These are phyloP conservation scores for Diplodia scrobiculata DNA, from an alignment of 2,329 filamentous ascomycete species.

Conservation along the genomic window DNA sequence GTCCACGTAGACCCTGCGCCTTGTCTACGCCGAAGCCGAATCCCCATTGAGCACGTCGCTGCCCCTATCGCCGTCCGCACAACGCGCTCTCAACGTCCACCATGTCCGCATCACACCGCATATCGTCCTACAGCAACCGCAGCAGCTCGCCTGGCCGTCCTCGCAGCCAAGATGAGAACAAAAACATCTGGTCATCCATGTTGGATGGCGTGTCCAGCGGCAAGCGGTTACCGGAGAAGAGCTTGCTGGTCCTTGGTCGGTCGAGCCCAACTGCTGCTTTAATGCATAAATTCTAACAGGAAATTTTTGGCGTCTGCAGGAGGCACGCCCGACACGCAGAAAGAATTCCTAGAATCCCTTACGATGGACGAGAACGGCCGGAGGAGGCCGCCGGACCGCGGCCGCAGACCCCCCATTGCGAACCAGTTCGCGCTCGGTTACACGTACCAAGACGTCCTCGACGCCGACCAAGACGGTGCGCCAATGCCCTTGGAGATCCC, in stretches of 20 bases:
- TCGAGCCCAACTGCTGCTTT: conserved; percentile 20
- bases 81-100: conserved; percentile 22
- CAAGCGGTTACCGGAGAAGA: conserved; percentile 88
- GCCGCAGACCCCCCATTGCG: conserved; percentile 70
- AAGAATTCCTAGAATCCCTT: conserved; percentile 70
- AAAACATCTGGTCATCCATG: conserved; percentile 94
- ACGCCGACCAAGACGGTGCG: conserved; percentile 86
- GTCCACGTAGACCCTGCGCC: conserved; percentile 20
- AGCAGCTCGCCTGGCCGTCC: conserved; percentile 37
- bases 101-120: conserved; percentile 28
- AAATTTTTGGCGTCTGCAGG: conserved; percentile 52
- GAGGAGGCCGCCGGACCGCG: conserved; percentile 57
- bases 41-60: conserved; percentile 15
- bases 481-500: neutral
- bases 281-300: conserved; percentile 28
- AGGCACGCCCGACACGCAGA: conserved; percentile 78
- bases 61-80: conserved; percentile 20
- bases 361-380: conserved; percentile 44
- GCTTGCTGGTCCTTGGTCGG: conserved; percentile 78
- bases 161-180: conserved; percentile 63
- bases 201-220: conserved; percentile 86
- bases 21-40: conserved; percentile 2
- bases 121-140: conserved; percentile 28
- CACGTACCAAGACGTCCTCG: conserved; percentile 91
- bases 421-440: conserved; percentile 93